Base-by-base conservation (phyloP, 1,139 yeast genomes). In the Yamadazyma oceani region DNA sequence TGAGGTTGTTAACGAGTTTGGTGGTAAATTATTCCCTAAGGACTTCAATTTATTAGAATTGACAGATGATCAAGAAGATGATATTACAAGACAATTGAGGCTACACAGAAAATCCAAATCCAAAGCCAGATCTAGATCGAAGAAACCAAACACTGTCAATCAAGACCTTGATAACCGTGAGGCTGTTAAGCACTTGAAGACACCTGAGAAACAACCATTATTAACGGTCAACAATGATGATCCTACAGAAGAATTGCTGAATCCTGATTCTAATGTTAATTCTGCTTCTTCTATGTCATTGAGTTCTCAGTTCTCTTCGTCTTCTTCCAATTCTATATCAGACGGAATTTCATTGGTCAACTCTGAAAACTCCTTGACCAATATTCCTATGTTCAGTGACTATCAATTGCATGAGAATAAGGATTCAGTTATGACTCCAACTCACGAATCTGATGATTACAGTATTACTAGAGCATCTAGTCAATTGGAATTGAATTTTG, bases 341-440 rank as follows among this genome's bases (percentile, higher is more conserved):
- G 79, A 76, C 47, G 80, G 79, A 31, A 63, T 76, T 34, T 75
- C 82, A 1, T 57, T 78, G 32, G 65, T 77, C 54, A 72, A 71
- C 46, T 74, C 82, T 3, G 77, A 70, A 40, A 69, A 69, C 38
- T 76, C 80, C 4, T 67, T 73, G 43, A 75, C 82, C 5, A 72
- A 78, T 48, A 73, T 78, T 35, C 83, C 82, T 0, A 59, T 77
- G 63, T 76, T 77, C 45, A 71, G 77, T 12, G 77, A 71, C 44
- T 71, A 69, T 42, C 59, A 54, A 16, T 58, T 71, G 41, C 71
- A 68, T 46, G 58, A 53, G 44, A 67, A 67, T 47, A 45, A 47
- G 17, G 40, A 44, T 30, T 21, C 41, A 13, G 23, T 36, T 9
- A 35, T 45, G 35, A 48, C 52, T 6, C 51, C 51, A 22, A 37